A percentile compares a stretch with the other conserved stretches of the same genome.
phyloP scores from a whole-genome alignment of 208 protist genomes.

The Jaenimonas drosophilae region DNA sequence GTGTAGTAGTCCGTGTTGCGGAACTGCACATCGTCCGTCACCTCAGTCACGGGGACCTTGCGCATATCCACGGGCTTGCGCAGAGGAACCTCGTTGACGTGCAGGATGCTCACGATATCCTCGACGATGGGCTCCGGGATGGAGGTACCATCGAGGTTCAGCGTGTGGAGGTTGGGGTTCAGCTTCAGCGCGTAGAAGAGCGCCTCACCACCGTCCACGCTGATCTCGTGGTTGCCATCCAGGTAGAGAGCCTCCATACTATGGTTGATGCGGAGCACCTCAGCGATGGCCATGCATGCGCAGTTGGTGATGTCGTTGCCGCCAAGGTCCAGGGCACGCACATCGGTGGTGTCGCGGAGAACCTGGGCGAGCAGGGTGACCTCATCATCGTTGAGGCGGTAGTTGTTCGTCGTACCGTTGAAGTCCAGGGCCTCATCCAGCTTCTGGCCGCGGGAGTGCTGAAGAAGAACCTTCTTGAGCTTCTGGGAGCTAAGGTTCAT shows the following conservation, averaged over 20 bases:
- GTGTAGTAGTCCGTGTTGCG: slow-evolving; percentile 61
- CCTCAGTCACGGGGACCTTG: slow-evolving; percentile 22
- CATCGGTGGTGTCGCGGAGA: slow-evolving; percentile 23
- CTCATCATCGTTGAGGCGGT: slow-evolving; percentile 61
- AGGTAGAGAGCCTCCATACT: slow-evolving; percentile 65
- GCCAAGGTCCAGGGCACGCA: slow-evolving; percentile 55
- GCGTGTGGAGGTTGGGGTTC: slow-evolving; percentile 62
- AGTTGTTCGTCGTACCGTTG: slow-evolving; percentile 25
- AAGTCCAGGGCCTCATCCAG: slow-evolving; percentile 49
- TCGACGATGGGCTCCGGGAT: slow-evolving; percentile 55
- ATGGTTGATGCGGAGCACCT: slow-evolving; percentile 68
- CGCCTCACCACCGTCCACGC: slow-evolving; percentile 48
- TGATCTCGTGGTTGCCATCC: slow-evolving; percentile 50
- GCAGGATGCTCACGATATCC: slow-evolving; percentile 63
- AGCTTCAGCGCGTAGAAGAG: slow-evolving; percentile 68
- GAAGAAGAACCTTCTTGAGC: slow-evolving; percentile 56
- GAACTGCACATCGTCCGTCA: slow-evolving; percentile 59
- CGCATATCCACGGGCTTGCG: slow-evolving; percentile 44
- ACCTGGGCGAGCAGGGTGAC: slow-evolving; percentile 41
- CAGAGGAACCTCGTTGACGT: slow-evolving; percentile 66
- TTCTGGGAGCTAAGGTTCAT: slow-evolving; percentile 59
- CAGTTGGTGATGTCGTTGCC: slow-evolving; percentile 66
- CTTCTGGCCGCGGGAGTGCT: slow-evolving; percentile 21
- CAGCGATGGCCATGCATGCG: slow-evolving; percentile 64
- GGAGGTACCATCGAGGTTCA: slow-evolving; percentile 40